Evolutionary conservation across 2,329 filamentous ascomycete genomes (phyloP), one percentile per base, ranked within the genome.

Genomic region (Fusarium austroafricanum): DNA sequence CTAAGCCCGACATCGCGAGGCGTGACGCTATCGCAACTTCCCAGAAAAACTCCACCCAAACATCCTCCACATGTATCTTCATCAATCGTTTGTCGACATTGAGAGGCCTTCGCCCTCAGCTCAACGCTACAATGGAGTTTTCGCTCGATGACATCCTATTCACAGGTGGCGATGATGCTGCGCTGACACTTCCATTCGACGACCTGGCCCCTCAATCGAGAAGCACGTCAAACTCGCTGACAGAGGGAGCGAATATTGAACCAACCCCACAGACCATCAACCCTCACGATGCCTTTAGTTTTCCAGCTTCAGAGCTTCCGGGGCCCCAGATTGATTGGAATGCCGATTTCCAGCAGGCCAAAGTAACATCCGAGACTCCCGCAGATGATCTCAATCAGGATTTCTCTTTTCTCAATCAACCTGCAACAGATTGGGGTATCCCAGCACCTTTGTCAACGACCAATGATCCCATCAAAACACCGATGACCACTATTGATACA

Each of bases 401-500:
- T 38, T 65, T 73, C 39, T 70, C 71, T 15, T 73, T 72, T 37
- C 43, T 73, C 31, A 53, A 71, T 20, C 67, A 73, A 18, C 55
- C 58, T 4, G 35, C 40, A 17, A 53, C 35, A 10, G 53, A 66
- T 8, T 61, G 57, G 67, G 61, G 55, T 21, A 52, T 70, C 4
- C 44, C 55, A 21, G 21, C 66, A 14, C 52, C 56, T 43, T 35
- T 52, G 12, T 31, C 54, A 15, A 42, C 42, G 14, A 33, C 37
- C 21, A 65, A 31, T 37, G 53, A 53, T 11, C 23, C 40, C 2
- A 38, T 46, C 3, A 46, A 57, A n/a, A 50, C 49, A 2, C 56
- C 71, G 10, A 42, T 70, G 39, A 74, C 72, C 2, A 68, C 71
- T 3, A 77, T 79, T 37, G 77, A 80, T 17, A 76, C 79, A 18